phyloP scores from a whole-genome alignment of 768 basidiomycete genomes.

The Leccinellum rugosiceps region DNA sequence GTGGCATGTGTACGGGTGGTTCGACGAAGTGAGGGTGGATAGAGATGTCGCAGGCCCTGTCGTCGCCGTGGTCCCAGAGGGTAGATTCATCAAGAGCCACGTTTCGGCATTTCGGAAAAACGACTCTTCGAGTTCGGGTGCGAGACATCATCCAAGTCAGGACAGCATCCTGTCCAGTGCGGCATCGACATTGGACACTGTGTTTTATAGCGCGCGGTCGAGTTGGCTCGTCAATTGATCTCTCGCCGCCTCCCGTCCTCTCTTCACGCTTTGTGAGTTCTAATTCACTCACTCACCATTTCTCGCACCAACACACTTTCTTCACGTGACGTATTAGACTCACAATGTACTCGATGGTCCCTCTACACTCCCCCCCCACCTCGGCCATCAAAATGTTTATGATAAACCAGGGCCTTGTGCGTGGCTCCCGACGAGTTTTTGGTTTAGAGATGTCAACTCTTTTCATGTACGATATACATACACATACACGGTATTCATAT shows the following conservation, averaged over 20 bases:
- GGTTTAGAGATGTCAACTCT: neutral
- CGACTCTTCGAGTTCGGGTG: neutral
- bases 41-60: neutral
- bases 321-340: neutral
- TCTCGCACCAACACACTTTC: neutral
- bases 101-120: conserved; percentile 10
- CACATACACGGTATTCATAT: neutral
- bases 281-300: neutral
- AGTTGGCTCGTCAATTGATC: conserved; percentile 18
- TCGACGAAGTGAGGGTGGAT: neutral
- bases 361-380: neutral
- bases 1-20: conserved; percentile 27
- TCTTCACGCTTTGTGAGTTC: neutral
- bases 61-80: neutral
- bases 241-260: too few relatives aligned
- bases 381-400: neutral
- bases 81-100: conserved; percentile 10
- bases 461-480: neutral
- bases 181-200: conserved; percentile 20
- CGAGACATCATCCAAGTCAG: conserved; percentile 24
- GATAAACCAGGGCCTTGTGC: neutral
- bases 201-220: conserved; percentile 32
- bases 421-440: neutral
- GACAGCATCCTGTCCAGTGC: conserved; percentile 22
- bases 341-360: neutral